These are phyloP conservation scores for Mucor saturninus DNA, from an alignment of 371 early-diverging fungal genomes.

Conservation along the genomic window DNA sequence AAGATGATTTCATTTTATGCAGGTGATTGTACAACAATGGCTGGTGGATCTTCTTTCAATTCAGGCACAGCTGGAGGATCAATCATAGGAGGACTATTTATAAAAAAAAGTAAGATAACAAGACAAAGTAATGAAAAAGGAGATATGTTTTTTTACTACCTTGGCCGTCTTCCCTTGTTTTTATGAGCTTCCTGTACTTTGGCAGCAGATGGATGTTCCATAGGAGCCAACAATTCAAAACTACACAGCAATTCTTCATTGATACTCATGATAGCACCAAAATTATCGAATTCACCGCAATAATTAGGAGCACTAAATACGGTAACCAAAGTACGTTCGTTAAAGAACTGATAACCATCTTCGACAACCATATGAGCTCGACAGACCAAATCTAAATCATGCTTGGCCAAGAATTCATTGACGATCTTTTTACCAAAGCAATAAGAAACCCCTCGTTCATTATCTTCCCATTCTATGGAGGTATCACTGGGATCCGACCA, in stretches of 20 bases:
- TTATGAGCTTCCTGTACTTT: conserved; percentile 31
- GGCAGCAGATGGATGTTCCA: conserved; percentile 43
- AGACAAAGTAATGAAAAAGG: neutral
- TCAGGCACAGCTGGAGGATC: conserved; percentile 23
- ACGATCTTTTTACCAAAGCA: conserved; percentile 94
- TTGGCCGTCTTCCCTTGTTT: conserved; percentile 40
- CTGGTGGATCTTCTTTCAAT: conserved; percentile 12
- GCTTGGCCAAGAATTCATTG: conserved; percentile 76
- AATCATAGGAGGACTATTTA: conserved; percentile 32
- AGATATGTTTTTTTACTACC: conserved; percentile 17
- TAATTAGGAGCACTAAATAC: conserved; percentile 99
- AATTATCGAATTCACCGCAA: conserved; percentile 99
- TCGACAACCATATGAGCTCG: conserved; percentile 98
- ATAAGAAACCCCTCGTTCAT: conserved; percentile 97
- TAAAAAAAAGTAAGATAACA: neutral
- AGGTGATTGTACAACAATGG: conserved; percentile 1
- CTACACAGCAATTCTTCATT: conserved; percentile 93
- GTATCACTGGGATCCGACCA: conserved; percentile 91
- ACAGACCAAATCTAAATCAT: conserved; percentile 91
- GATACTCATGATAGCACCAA: conserved; percentile 96
- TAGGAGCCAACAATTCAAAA: conserved; percentile 68
- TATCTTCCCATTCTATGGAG: conserved; percentile 92
- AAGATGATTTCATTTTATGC: neutral
- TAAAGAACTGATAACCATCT: conserved; percentile 99
- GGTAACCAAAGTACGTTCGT: conserved; percentile 93